A percentile compares a stretch with the other conserved stretches of the same genome.
These are phyloP conservation scores for Bocquillonia castaneifolia DNA, from an alignment of 441 rosid genomes.

Conservation along the genomic window DNA sequence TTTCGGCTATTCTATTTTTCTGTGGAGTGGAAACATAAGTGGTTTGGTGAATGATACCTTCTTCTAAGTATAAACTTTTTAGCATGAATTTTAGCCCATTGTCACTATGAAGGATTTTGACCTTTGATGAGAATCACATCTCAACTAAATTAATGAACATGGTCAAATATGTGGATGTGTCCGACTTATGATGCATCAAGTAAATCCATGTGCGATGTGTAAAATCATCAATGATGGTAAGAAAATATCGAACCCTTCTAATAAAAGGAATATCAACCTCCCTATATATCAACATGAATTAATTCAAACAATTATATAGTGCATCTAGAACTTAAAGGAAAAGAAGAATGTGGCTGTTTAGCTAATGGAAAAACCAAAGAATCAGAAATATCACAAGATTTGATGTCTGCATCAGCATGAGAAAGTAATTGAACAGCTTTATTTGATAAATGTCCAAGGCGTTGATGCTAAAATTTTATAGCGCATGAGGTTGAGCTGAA, in stretches of 20 bases:
- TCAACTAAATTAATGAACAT: neutral
- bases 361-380: neutral
- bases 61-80: neutral
- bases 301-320: neutral
- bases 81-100: neutral
- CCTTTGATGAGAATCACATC: neutral
- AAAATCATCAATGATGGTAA: neutral
- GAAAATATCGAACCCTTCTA: neutral
- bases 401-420: neutral
- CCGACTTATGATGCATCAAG: neutral
- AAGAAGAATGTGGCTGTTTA: neutral
- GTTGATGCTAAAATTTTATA: conserved; percentile 5
- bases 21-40: neutral
- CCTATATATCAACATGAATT: conserved; percentile 4
- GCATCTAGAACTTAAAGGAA: neutral
- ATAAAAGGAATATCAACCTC: neutral
- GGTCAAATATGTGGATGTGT: neutral
- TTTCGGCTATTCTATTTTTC: neutral
- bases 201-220: conserved; percentile 1
- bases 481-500: neutral
- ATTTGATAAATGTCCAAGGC: neutral
- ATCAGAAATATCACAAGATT: neutral
- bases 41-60: neutral
- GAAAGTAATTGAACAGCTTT: neutral
- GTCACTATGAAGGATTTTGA: neutral